phyloP scores from a whole-genome alignment of 2,329 filamentous ascomycete species.

The Verticillium alfalfae region DNA sequence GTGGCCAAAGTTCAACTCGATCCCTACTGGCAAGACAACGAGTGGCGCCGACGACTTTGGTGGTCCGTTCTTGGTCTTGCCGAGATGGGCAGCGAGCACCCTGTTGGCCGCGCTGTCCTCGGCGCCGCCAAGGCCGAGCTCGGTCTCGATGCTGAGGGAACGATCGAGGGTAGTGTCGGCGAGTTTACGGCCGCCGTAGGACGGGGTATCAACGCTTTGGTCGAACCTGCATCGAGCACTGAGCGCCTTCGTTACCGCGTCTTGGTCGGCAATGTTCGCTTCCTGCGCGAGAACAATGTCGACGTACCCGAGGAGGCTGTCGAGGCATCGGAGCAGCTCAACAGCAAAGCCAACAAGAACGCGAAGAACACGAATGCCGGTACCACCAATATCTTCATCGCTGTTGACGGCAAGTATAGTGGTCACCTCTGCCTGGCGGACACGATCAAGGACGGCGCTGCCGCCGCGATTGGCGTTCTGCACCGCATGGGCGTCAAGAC shows the following conservation, averaged over 20 bases:
- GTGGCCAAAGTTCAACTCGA: conserved; percentile 69
- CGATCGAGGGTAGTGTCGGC: conserved; percentile 76
- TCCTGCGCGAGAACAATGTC: conserved; percentile 67
- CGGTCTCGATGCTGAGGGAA: conserved; percentile 63
- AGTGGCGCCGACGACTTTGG: conserved; percentile 66
- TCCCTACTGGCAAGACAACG: conserved; percentile 61
- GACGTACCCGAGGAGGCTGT: conserved; percentile 58
- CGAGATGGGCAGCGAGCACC: conserved; percentile 93
- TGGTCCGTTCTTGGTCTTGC: conserved; percentile 75
- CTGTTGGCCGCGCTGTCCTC: conserved; percentile 85
- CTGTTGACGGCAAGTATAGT: conserved; percentile 70
- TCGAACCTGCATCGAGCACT: conserved; percentile 68
- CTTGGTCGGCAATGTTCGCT: conserved; percentile 77
- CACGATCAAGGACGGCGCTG: conserved; percentile 83
- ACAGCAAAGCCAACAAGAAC: conserved; percentile 34
- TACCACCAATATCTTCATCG: conserved; percentile 86
- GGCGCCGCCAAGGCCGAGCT: conserved; percentile 70
- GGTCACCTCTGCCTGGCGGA: conserved; percentile 83
- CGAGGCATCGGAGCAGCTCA: conserved; percentile 56
- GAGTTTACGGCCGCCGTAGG: conserved; percentile 82
- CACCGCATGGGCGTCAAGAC: conserved; percentile 80
- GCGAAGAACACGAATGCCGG: conserved; percentile 49
- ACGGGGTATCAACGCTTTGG: conserved; percentile 73
- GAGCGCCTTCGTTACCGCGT: conserved; percentile 70
- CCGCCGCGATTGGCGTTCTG: conserved; percentile 74